Evolutionary conservation across 2,329 filamentous ascomycete genomes (phyloP).

Genomic region (Phoma sp.): DNA sequence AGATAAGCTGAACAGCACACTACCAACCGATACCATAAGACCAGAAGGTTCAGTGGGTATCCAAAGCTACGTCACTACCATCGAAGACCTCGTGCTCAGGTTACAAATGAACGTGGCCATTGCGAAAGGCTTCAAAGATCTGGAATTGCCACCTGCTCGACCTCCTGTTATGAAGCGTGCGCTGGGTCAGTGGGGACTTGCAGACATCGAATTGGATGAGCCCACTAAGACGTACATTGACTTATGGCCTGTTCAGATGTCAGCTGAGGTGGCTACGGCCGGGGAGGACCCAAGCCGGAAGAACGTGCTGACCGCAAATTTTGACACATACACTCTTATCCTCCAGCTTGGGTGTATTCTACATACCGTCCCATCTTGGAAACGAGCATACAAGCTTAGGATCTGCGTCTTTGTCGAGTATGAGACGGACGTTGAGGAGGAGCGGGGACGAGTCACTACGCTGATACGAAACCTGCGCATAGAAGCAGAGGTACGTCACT

Average conservation of each 20-base stretch:
- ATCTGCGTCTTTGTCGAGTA: conserved; percentile 91
- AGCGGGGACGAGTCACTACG: conserved; percentile 72
- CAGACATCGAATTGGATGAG: conserved; percentile 55
- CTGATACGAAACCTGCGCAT: conserved; percentile 83
- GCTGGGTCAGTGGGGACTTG: conserved; percentile 33
- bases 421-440: conserved; percentile 81
- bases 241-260: conserved; percentile 94
- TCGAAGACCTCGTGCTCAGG: conserved; percentile 80
- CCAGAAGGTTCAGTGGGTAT: conserved; percentile 72
- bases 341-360: conserved; percentile 85
- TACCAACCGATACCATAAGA: conserved; percentile 74
- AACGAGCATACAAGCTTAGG: conserved; percentile 72
- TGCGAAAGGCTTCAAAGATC: conserved; percentile 77
- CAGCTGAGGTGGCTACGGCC: conserved; percentile 74
- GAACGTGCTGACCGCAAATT: conserved; percentile 81
- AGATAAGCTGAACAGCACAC: conserved; percentile 61
- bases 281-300: conserved; percentile 53
- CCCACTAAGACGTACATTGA: conserved; percentile 81
- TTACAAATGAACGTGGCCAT: conserved; percentile 85
- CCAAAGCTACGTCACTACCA: conserved; percentile 78
- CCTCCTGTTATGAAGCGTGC: conserved; percentile 37
- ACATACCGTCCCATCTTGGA: conserved; percentile 81
- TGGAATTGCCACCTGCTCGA: conserved; percentile 69
- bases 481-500: conserved; percentile 64
- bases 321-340: conserved; percentile 90